phyloP scores from a whole-genome alignment of 176 grass and related monocot genomes.

The Carex pumila region DNA sequence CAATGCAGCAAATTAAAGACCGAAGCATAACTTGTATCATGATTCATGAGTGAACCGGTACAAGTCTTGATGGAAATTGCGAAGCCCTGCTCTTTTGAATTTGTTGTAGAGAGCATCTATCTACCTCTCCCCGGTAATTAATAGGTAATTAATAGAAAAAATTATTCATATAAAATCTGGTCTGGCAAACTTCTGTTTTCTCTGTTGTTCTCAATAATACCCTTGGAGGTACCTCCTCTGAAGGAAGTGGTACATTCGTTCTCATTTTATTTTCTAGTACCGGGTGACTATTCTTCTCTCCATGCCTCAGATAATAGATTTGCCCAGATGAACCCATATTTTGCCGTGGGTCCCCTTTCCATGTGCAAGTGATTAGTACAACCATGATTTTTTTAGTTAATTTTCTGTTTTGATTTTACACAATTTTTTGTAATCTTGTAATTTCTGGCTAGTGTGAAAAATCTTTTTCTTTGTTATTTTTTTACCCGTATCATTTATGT shows the following conservation, averaged over 20 bases:
- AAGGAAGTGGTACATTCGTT: slow-evolving; percentile 77
- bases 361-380: slow-evolving; percentile 62
- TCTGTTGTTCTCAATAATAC: slow-evolving; percentile 62
- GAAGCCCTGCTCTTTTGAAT: no score
- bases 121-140: no score
- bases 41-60: no score
- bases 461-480: neutral
- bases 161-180: neutral
- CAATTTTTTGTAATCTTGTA: slow-evolving; percentile 16
- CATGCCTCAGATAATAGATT: slow-evolving; percentile 73
- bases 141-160: neutral
- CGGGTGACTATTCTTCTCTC: slow-evolving; percentile 69
- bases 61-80: no score
- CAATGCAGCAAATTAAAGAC: no score
- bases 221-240: slow-evolving; percentile 68
- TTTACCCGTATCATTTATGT: neutral
- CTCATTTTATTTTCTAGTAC: slow-evolving; percentile 88
- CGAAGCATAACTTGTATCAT: no score
- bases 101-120: no score
- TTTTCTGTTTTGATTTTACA: slow-evolving; percentile 11
- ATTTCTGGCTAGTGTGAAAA: neutral
- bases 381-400: slow-evolving; percentile 21
- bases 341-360: slow-evolving; percentile 78
- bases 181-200: slow-evolving; percentile 5
- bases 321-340: slow-evolving; percentile 67